These are phyloP conservation scores for Brassica hybrid DNA, from an alignment of 441 rosid species.

Conservation along the genomic window DNA sequence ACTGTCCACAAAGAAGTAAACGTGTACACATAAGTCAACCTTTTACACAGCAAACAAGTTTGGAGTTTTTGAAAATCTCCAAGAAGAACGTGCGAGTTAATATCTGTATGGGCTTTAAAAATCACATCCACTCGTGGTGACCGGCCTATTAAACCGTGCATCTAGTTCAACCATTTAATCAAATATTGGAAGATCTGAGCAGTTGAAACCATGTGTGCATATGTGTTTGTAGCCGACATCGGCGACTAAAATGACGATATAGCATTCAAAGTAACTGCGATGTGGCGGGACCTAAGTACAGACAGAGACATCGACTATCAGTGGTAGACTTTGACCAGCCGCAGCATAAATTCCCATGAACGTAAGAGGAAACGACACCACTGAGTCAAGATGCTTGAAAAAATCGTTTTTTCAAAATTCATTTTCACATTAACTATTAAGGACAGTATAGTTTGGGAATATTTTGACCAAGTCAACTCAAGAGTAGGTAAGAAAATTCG, in stretches of 20 bases:
- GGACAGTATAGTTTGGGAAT: too few relatives aligned
- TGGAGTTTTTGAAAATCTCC: slow-evolving; percentile 1
- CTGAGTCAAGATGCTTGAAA: background rate
- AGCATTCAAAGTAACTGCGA: background rate
- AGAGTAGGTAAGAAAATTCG: too few relatives aligned
- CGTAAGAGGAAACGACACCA: slow-evolving; percentile 11
- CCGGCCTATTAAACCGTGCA: background rate
- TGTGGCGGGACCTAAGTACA: background rate
- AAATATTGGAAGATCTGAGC: background rate
- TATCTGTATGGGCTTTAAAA: background rate
- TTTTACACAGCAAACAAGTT: slow-evolving; percentile 12
- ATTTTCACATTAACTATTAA: background rate
- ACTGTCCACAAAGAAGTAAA: slow-evolving; percentile 20
- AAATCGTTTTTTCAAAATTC: background rate
- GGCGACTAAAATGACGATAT: background rate
- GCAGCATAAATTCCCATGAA: background rate
- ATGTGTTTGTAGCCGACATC: background rate
- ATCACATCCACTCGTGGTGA: background rate
- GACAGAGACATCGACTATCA: background rate
- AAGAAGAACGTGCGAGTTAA: background rate
- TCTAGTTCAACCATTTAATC: slow-evolving; percentile 2
- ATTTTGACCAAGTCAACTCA: too few relatives aligned
- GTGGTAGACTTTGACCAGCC: background rate
- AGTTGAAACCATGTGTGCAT: background rate
- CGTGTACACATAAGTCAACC: slow-evolving; percentile 29